Evolutionary conservation across 805 yeast genomes (phyloP).

Genomic region (Candida lessepsii): DNA sequence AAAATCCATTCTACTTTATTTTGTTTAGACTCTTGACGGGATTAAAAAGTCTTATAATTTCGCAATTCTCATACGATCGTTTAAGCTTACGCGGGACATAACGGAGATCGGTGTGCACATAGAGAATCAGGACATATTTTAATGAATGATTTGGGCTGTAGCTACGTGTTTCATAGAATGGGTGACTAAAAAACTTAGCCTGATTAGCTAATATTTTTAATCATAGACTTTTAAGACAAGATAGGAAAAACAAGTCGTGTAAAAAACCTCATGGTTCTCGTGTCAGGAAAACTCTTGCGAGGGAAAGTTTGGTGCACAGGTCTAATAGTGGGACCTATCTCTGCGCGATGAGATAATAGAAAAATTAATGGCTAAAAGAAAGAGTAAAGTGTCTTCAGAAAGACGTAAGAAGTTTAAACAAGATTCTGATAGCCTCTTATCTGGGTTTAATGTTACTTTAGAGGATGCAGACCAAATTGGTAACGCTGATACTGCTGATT

Average conservation of each 20-base stretch:
- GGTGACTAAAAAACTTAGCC: no score
- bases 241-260: no score
- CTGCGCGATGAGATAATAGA: slow-evolving; percentile 7
- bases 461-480: slow-evolving; percentile 5
- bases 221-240: no score
- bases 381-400: slow-evolving; percentile 22
- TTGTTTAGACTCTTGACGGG: not conserved
- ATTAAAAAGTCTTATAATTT: not conserved
- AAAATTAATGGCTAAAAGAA: slow-evolving; percentile 34
- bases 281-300: no score
- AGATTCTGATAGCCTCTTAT: slow-evolving; percentile 41
- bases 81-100: not conserved
- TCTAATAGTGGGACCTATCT: slow-evolving; percentile 1
- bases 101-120: no score
- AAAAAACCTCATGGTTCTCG: no score
- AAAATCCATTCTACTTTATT: slow-evolving; percentile 4
- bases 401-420: slow-evolving; percentile 37
- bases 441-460: slow-evolving; percentile 30
- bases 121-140: no score
- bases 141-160: no score
- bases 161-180: no score
- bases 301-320: no score
- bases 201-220: no score
- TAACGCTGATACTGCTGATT: slow-evolving; percentile 18
- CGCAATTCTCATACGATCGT: slow-evolving; percentile 5